Base-by-base conservation (phyloP, 2,329 filamentous ascomycete genomes). In the Juglanconis sp. region DNA sequence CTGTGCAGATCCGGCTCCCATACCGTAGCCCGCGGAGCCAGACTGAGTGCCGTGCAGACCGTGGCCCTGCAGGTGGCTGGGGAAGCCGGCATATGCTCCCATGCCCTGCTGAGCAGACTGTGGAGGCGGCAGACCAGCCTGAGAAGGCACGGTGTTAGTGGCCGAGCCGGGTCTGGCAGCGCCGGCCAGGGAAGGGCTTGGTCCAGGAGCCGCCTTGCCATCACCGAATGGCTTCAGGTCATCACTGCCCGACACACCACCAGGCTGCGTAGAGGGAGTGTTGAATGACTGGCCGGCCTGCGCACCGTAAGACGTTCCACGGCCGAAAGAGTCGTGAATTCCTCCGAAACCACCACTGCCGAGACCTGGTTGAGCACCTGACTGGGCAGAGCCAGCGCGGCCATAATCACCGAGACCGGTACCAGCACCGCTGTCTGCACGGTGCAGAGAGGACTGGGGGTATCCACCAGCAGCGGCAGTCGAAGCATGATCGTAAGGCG, bases 141-240 rank as follows among this genome's bases (percentile, higher is more conserved):
- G 81, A 48, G 80, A 76, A 4, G 82, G 75, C 2, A 75, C 77
- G 57, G 77, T 80, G 71, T 84, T 85, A 6, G 82, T 77, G 11
- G 83, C 83, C 36, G 84, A 87, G 50, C 83, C 83, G 6, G 84
- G 84, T 15, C 84, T 82, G n/a, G 75, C 76, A 31, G 81, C 80
- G 49, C 80, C 79, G 34, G 77, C 78, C 13, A 86, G 76, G 3
- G 83, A 82, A 48, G 84, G 83, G 62, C 81, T 86, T 10, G 83
- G 82, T 1, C 83, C 83, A 44, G 79, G 75, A 9, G 74, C 75
- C 17, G 76, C 68, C 78, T 86, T 86, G 66, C 76, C 69, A 24
- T 86, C 84, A 53, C 81, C 81, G 61, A 83, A 86, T 0, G 81
- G 81, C 78, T 86, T 86, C 71, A 86, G 68, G 35, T 86, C 84